A percentile compares a stretch with the other conserved stretches of the same genome.
Conservation (phyloP, 345 rosid species). For the Citropsis articulata region DNA sequence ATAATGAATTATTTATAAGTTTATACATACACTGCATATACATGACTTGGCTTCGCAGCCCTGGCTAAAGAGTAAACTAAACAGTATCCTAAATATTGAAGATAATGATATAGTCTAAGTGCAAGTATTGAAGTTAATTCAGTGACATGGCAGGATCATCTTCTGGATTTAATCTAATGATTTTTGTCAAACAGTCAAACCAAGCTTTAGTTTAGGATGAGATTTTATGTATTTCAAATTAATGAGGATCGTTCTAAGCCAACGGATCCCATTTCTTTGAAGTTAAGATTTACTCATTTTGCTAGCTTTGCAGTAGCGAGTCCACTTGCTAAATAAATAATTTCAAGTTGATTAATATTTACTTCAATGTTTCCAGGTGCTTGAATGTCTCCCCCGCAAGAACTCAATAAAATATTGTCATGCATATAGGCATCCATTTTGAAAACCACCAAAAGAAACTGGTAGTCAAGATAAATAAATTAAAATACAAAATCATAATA, state of each 20-base stretch:
- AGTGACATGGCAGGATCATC: neutral
- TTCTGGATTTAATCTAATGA: neutral
- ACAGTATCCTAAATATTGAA: neutral
- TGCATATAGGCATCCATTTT: no score
- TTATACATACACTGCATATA: neutral
- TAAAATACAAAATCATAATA: no score
- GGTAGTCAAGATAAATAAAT: no score
- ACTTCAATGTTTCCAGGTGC: neutral
- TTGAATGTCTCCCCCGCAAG: neutral
- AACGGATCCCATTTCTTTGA: neutral
- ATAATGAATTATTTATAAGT: neutral
- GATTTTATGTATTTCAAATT: neutral
- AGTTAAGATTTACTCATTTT: neutral
- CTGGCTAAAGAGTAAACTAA: conserved; percentile 1
- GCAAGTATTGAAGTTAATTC: neutral
- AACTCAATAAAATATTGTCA: no score
- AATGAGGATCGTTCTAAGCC: neutral
- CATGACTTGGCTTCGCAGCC: conserved; percentile 15
- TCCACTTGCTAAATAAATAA: neutral
- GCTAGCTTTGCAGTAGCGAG: neutral
- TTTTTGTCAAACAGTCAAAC: neutral
- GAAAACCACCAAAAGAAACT: no score
- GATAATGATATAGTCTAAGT: neutral
- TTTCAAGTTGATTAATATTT: neutral
- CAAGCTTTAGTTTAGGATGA: neutral